Base-by-base conservation (phyloP, 2,329 filamentous ascomycete genomes). In the Cladophialophora yegresii region DNA sequence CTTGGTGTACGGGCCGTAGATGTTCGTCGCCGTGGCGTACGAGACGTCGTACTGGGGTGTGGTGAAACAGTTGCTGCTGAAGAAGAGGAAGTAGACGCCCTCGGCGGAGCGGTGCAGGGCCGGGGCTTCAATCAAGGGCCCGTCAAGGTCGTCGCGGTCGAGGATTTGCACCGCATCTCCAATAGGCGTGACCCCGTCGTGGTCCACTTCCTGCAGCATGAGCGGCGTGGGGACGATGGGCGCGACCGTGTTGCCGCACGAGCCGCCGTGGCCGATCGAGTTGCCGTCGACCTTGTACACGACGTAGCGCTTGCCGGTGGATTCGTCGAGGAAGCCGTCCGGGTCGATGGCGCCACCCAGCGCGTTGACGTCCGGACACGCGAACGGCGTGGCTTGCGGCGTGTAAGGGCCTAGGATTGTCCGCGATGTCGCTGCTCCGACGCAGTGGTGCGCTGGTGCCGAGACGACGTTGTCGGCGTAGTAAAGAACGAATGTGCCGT, bases 211-310 rank as follows among this genome's bases (percentile, higher is more conserved):
- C 61, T 80, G 78, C 5, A 79, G 69, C 78, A 79, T 69, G 30
- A 80, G 73, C 0, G 78, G 78, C 0, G 78, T 80, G 2, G 72
- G 60, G 7, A 75, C 71, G 1, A 75, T 66, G 0, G 77, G 77
- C 1, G 71, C 68, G n/a, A 75, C 62, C 65, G 80, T 83, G 65
- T 81, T 79, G 58, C 76, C 76, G 71, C 81, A 83, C 62, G 76
- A 73, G 1, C 81, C 81, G 43, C 80, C 80, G 64, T 78, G 71
- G 20, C 79, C 79, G 40, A 83, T 74, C 63, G 78, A 79, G 74
- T 89, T 89, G 43, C 87, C 87, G 73, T 90, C 87, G 28, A 89
- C 78, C 74, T 89, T 90, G 77, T 87, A 90, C 9, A 84, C 76
- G 4, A 89, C 79, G 71, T 87, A 89, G 5, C 82, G 80, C 33